phyloP scores from a whole-genome alignment of 2,329 filamentous ascomycete genomes.

The Lecanicillium sp. region DNA sequence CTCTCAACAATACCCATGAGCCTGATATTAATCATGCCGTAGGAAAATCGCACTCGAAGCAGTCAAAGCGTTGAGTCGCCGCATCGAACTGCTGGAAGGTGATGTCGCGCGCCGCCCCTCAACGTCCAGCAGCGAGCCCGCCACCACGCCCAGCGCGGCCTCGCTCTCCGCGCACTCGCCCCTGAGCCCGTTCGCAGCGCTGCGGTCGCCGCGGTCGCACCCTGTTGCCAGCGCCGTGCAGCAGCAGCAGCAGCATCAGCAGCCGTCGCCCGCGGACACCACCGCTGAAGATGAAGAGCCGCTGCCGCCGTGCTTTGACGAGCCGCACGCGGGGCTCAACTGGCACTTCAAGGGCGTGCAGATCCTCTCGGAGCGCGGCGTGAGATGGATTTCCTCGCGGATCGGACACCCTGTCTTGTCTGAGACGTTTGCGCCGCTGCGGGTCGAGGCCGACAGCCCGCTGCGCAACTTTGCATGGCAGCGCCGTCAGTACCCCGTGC shows the following conservation, averaged over 20 bases:
- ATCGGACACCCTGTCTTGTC: slow-evolving; percentile 5
- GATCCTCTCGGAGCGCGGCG: slow-evolving; percentile 13
- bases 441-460: too few species aligned
- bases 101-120: slow-evolving; percentile 4
- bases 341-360: slow-evolving; percentile 17
- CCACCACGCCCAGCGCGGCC: too few species aligned
- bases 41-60: background rate
- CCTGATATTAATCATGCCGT: too few species aligned
- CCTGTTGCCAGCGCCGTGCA: too few species aligned
- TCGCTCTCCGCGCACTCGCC: too few species aligned
- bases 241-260: background rate
- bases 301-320: background rate
- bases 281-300: background rate
- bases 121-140: too few species aligned
- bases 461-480: too few species aligned
- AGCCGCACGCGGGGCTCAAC: background rate
- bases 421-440: too few species aligned
- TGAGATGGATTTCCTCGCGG: slow-evolving; percentile 13
- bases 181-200: too few species aligned
- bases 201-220: too few species aligned
- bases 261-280: background rate
- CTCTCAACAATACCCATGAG: too few species aligned
- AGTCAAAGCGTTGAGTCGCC: background rate
- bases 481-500: too few species aligned
- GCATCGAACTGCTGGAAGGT: slow-evolving; percentile 4